Base-by-base conservation (phyloP, 139 green algal species). In the Coelastrella sp. region DNA sequence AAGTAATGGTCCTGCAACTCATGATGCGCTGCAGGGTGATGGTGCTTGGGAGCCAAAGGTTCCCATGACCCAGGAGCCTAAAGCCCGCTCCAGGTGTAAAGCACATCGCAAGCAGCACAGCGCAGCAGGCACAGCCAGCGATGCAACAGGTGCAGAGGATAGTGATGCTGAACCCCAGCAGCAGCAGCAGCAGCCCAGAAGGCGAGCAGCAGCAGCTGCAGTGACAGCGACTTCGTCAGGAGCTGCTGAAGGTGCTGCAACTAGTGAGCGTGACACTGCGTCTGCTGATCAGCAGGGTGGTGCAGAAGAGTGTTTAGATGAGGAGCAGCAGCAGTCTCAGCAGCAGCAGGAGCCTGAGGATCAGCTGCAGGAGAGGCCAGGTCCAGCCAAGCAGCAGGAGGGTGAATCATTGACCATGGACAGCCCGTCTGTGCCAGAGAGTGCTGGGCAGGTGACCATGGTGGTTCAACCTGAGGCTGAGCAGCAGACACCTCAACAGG, bases 1-100 rank as follows among this genome's bases (percentile, higher is more conserved):
- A 10, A 71, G 61, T 71, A 71, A 19, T 71, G 61, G 61, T 13
- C 61, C 32, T 47, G 32, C 75, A 5, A 71, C 64, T 20, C 64
- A 71, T 71, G 3, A 20, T 14, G 8, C 8, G 68, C 4, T 84
- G 75, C 90, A 95, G 92, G 93, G 96, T 0, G 95, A 95, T 5
- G 96, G 96, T 16, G 95, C 95, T 11, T 97, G 96, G 96, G 96
- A 96, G 65, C 96, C 96, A 57, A 97, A 95, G 92, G 75, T 80
- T 2, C 58, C 74, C 19, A 90, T 92, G 75, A 32, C 57, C 20
- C 19, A 73, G 47, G 82, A 79, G 4, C 23, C 56, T 57, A 91
- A 88, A 58, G 17, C 22, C 13, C n/a, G 90, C 57, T 47, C 7
- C 71, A 60, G 90, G 5, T 3, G 23, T 5, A 71, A 77, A 54